These are phyloP conservation scores for Phytophthora tubulina DNA, from an alignment of 352 stramenopile genomes.

Conservation along the genomic window DNA sequence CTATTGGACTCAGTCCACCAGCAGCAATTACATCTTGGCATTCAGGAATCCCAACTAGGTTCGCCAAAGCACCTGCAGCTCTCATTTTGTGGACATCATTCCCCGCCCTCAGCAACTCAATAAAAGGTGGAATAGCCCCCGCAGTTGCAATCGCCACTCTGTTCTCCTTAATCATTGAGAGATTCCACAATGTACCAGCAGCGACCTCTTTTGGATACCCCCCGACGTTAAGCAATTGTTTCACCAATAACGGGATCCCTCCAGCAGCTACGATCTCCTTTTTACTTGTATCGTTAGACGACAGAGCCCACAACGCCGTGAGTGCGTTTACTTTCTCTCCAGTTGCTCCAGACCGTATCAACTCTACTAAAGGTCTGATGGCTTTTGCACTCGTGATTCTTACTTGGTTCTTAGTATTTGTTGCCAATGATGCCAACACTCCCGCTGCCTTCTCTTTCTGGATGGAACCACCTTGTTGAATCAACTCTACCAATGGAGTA, in stretches of 20 bases:
- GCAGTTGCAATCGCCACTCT: slow-evolving; percentile 10
- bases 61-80: slow-evolving; percentile 3
- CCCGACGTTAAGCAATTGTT: background rate
- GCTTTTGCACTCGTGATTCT: slow-evolving; percentile 4
- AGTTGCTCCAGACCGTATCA: slow-evolving; percentile 2
- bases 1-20: slow-evolving; percentile 7
- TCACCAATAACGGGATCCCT: slow-evolving; percentile 11
- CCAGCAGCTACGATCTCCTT: slow-evolving; percentile 3
- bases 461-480: slow-evolving; percentile 10
- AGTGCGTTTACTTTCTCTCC: slow-evolving; percentile 13
- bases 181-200: slow-evolving; percentile 13
- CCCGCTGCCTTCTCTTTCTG: slow-evolving; percentile 27
- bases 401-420: slow-evolving; percentile 3
- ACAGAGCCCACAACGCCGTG: slow-evolving; percentile 17
- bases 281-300: slow-evolving; percentile 5
- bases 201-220: slow-evolving; percentile 22
- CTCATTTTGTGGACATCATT: slow-evolving; percentile 8
- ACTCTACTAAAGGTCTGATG: slow-evolving; percentile 7
- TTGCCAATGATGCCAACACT: slow-evolving; percentile 24
- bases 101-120: background rate
- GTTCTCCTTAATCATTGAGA: slow-evolving; percentile 22
- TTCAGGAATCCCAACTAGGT: background rate
- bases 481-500: slow-evolving; percentile 15
- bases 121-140: slow-evolving; percentile 11
- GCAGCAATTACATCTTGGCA: too few species aligned